Evolutionary conservation across 768 basidiomycete species (phyloP).

Genomic region (Coprinopsis cinerea): DNA sequence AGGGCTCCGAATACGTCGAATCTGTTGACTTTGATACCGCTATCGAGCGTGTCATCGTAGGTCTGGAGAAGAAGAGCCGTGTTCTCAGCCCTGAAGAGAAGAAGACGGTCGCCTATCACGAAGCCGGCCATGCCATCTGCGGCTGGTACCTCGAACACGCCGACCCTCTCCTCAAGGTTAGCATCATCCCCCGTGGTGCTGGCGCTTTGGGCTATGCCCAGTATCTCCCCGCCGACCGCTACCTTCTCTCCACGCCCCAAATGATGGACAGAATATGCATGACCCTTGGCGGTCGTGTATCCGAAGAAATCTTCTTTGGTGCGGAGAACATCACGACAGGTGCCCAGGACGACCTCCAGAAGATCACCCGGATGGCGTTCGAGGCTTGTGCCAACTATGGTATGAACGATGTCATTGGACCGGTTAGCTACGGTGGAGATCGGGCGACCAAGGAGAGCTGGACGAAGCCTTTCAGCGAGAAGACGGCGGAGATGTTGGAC

Average conservation of each 20-base stretch:
- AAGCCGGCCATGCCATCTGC: slow-evolving; percentile 97
- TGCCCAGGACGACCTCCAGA: slow-evolving; percentile 96
- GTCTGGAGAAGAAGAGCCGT: slow-evolving; percentile 91
- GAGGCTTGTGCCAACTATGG: slow-evolving; percentile 95
- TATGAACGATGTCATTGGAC: slow-evolving; percentile 93
- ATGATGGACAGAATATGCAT: slow-evolving; percentile 95
- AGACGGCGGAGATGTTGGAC: slow-evolving; percentile 93
- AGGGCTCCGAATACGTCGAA: slow-evolving; percentile 68
- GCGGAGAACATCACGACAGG: slow-evolving; percentile 90
- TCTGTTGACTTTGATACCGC: slow-evolving; percentile 93
- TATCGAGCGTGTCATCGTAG: slow-evolving; percentile 96
- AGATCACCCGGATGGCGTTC: slow-evolving; percentile 97
- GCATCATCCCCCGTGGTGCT: slow-evolving; percentile 94
- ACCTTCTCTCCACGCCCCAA: slow-evolving; percentile 92
- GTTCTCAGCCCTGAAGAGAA: slow-evolving; percentile 95
- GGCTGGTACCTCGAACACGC: slow-evolving; percentile 99
- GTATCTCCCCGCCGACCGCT: slow-evolving; percentile 94
- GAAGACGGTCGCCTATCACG: slow-evolving; percentile 97
- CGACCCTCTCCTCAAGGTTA: slow-evolving; percentile 94
- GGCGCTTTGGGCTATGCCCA: slow-evolving; percentile 97
- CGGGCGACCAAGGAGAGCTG: slow-evolving; percentile 80
- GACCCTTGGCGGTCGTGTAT: slow-evolving; percentile 96
- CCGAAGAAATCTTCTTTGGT: slow-evolving; percentile 98
- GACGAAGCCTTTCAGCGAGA: slow-evolving; percentile 98
- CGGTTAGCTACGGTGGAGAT: slow-evolving; percentile 92